Evolutionary conservation across 2,329 filamentous ascomycete genomes (phyloP).

Genomic region (Exophiala dermatitidis): DNA sequence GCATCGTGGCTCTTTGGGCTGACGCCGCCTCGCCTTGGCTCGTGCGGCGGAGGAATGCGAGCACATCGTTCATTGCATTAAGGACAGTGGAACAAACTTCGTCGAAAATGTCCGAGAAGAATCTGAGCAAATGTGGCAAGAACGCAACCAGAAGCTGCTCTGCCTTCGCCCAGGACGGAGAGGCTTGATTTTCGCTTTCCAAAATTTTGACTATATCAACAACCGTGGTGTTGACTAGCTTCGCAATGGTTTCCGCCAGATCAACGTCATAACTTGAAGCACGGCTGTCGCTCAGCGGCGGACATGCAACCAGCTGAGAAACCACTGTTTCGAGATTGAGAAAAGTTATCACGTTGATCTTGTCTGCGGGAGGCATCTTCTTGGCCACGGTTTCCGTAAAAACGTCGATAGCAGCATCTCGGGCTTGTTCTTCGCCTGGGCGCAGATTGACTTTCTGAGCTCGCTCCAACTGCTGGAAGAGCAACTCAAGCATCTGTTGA

Average conservation of each 20-base stretch:
- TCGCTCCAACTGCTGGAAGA: slow-evolving; percentile 83
- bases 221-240: slow-evolving; percentile 84
- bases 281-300: slow-evolving; percentile 69
- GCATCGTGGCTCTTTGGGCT: slow-evolving; percentile 68
- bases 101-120: slow-evolving; percentile 97
- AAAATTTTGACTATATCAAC: slow-evolving; percentile 81
- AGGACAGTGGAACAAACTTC: slow-evolving; percentile 96
- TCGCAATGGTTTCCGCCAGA: slow-evolving; percentile 87
- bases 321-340: slow-evolving; percentile 82
- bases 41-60: slow-evolving; percentile 82
- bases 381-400: slow-evolving; percentile 94
- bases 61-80: slow-evolving; percentile 81
- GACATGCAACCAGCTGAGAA: slow-evolving; percentile 74
- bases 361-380: slow-evolving; percentile 93
- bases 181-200: slow-evolving; percentile 57
- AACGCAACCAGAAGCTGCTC: slow-evolving; percentile 78
- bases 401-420: slow-evolving; percentile 86
- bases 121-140: slow-evolving; percentile 77
- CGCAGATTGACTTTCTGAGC: slow-evolving; percentile 52
- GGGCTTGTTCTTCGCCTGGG: slow-evolving; percentile 71
- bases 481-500: slow-evolving; percentile 71
- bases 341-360: slow-evolving; percentile 87
- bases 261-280: slow-evolving; percentile 91
- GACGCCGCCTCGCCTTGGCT: slow-evolving; percentile 58
- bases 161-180: slow-evolving; percentile 63